Conservation (phyloP, 140 eudicot species). For the Erigeron philadelphicus region DNA sequence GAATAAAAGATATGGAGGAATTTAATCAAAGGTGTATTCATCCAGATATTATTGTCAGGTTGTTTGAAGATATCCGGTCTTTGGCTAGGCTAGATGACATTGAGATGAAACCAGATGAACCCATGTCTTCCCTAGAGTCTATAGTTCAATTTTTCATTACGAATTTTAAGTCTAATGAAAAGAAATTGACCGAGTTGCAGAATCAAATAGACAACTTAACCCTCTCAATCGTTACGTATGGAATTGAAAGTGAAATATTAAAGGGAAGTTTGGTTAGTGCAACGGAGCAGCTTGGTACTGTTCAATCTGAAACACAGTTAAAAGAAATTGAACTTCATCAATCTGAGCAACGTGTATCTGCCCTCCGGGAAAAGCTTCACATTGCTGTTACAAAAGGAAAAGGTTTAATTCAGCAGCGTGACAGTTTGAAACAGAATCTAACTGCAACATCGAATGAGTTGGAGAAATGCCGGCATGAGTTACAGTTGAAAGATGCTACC, state of each 20-base stretch:
- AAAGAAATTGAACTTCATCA: constrained; percentile 73
- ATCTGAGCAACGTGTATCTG: constrained; percentile 79
- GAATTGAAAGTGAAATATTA: constrained; percentile 48
- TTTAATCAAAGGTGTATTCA: constrained; percentile 36
- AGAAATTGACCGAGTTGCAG: constrained; percentile 48
- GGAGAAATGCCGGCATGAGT: constrained; percentile 70
- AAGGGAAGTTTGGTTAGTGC: constrained; percentile 58
- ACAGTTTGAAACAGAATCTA: constrained; percentile 74
- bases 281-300: constrained; percentile 37
- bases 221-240: constrained; percentile 34
- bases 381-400: constrained; percentile 97
- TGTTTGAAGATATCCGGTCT: constrained; percentile 46
- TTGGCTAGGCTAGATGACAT: constrained; percentile 34
- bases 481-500: constrained; percentile 63
- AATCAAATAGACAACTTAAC: constrained; percentile 47
- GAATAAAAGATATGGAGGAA: constrained; percentile 49
- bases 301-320: constrained; percentile 34
- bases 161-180: constrained; percentile 29
- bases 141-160: constrained; percentile 41
- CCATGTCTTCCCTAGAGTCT: constrained; percentile 47
- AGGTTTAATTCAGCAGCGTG: constrained; percentile 90
- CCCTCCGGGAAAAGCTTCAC: constrained; percentile 84
- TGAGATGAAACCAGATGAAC: constrained; percentile 39
- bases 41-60: constrained; percentile 39
- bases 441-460: constrained; percentile 63